A percentile compares a stretch with the other conserved stretches of the same genome.
phyloP scores from a whole-genome alignment of 73 alveolate species.

The Tetrahymena borealis region DNA sequence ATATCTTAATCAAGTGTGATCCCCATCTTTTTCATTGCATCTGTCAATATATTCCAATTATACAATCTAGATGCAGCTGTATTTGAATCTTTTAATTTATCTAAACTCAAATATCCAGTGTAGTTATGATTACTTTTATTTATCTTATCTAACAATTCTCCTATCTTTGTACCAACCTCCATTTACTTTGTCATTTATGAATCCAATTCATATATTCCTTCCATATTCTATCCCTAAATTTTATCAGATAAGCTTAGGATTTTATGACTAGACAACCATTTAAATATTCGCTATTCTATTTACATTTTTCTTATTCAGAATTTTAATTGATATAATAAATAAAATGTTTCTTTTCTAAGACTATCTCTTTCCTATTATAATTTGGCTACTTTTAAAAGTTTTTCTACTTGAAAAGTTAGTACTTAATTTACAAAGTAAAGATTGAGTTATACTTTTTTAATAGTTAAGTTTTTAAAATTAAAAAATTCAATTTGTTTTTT shows the following conservation, averaged over 20 bases:
- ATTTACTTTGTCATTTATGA: background rate
- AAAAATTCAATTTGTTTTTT: background rate
- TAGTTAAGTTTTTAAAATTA: background rate
- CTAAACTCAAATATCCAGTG: slow-evolving; percentile 5
- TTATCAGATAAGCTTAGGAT: background rate
- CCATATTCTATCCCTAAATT: background rate
- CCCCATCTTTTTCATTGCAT: slow-evolving; percentile 39
- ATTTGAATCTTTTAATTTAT: slow-evolving; percentile 40
- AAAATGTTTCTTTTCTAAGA: no score
- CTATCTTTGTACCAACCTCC: background rate
- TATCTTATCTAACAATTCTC: background rate
- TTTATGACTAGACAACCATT: background rate
- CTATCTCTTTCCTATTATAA: background rate
- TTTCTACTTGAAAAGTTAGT: background rate
- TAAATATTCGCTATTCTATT: background rate
- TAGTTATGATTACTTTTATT: background rate
- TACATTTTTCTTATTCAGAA: background rate
- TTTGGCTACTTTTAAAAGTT: background rate
- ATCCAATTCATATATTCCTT: background rate
- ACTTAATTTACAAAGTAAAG: background rate
- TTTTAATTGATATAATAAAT: background rate
- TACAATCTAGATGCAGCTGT: slow-evolving; percentile 66
- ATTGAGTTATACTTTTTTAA: background rate
- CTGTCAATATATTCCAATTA: slow-evolving; percentile 65
- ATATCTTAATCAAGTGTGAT: slow-evolving; percentile 35